Percentiles rank a stretch among this genome's conserved stretches.
Conservation (phyloP, 2,329 filamentous ascomycete species). For the Hypoxylon sp. region DNA sequence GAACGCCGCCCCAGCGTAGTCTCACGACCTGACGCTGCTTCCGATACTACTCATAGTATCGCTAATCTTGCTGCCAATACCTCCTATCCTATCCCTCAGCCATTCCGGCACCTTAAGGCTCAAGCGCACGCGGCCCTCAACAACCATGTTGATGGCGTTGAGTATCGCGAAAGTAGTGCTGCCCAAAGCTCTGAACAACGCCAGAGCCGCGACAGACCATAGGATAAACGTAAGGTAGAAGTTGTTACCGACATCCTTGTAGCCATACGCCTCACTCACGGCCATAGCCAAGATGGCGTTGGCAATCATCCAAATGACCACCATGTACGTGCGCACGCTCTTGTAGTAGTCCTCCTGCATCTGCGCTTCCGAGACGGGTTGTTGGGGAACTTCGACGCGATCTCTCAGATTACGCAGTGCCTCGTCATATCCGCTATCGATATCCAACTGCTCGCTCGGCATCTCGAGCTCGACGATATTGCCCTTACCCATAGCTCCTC, state of each 20-base stretch:
- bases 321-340: conserved; percentile 97
- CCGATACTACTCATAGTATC: conserved; percentile 66
- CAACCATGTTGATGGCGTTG: conserved; percentile 85
- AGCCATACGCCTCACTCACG: conserved; percentile 86
- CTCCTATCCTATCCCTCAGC: conserved; percentile 60
- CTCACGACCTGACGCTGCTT: conserved; percentile 46
- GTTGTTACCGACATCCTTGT: conserved; percentile 81
- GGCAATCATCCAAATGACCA: conserved; percentile 91
- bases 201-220: conserved; percentile 89
- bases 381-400: conserved; percentile 82
- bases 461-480: conserved; percentile 93
- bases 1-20: not conserved
- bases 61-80: conserved; percentile 61
- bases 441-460: conserved; percentile 97
- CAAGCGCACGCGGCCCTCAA: conserved; percentile 83
- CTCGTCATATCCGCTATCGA: conserved; percentile 97
- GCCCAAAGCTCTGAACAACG: conserved; percentile 89
- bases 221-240: conserved; percentile 94
- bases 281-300: conserved; percentile 96
- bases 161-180: conserved; percentile 86
- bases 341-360: conserved; percentile 99
- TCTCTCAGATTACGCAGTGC: conserved; percentile 96
- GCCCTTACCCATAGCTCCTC: conserved; percentile 83
- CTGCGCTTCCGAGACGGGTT: conserved; percentile 78
- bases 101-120: conserved; percentile 67